Evolutionary conservation across 2,329 filamentous ascomycete genomes (phyloP), one percentile per base, ranked within the genome.

Genomic region (Ophidiomyces ophidiicola): DNA sequence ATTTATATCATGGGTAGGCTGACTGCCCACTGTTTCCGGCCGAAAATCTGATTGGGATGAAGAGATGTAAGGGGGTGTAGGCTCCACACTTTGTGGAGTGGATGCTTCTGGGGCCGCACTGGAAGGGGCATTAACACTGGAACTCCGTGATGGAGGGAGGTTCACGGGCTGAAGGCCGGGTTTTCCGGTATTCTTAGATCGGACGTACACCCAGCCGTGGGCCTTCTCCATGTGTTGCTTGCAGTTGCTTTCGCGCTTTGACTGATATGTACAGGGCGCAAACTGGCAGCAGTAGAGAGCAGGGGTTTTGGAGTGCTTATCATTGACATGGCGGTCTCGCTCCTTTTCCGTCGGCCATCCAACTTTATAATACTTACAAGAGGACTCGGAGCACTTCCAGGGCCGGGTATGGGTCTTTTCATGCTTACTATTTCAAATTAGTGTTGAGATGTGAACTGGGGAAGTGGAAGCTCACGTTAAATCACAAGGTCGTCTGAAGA

Each of bases 201-300:
- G 82, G 40, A 87, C 72, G 51, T 94, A 94, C n/a, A 71, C 70
- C 81, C 84, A 94, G 43, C 80, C 79, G 54, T 96, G 87, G 0
- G 84, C 81, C 63, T 94, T 94, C 67, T 96, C 88, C 87, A 94
- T 94, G 64, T 96, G 87, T 62, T 94, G 88, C 60, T 94, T 94
- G 73, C 85, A 92, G 62, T 96, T 96, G 46, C 82, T 90, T 66
- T 94, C 82, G 43, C 87, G 80, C 70, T 96, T 96, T 7, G 87
- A 94, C 55, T 85, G 82, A 67, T 96, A 96, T 0, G 82, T 78
- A 70, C 90, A 96, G 17, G 80, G 80, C 51, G 77, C 71, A 63
- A 74, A 96, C 33, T 77, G 64, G 64, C 90, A 98, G 64, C 83
- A 78, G 61, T 78, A 94, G 66, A 92, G 78, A 30, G 77, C 70